Evolutionary conservation across 2,329 filamentous ascomycete species (phyloP).

Genomic region (Penicillium sp.): DNA sequence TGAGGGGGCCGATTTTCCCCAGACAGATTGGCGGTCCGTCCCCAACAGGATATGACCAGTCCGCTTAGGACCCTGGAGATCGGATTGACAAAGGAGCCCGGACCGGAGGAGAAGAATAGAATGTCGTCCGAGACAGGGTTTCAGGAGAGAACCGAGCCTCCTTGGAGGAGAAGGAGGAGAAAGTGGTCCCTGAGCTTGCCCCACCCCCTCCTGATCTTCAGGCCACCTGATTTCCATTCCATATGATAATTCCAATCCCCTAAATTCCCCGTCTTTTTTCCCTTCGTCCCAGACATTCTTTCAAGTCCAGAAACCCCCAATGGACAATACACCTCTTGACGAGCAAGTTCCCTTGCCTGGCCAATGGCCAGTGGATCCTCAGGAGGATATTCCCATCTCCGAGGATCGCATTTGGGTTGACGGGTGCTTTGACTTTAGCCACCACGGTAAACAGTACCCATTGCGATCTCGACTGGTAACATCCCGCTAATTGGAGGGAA

Average conservation of each 20-base stretch:
- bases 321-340: constrained; percentile 32
- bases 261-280: constrained; percentile 19
- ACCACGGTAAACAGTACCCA: constrained; percentile 71
- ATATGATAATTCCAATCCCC: constrained; percentile 13
- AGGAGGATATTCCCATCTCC: constrained; percentile 62
- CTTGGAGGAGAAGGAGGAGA: background rate
- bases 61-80: background rate
- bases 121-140: background rate
- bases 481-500: background rate
- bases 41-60: background rate
- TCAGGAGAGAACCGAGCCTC: constrained; percentile 1
- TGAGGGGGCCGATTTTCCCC: background rate
- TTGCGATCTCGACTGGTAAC: background rate
- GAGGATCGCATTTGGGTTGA: constrained; percentile 93
- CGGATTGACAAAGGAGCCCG: background rate
- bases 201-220: background rate
- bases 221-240: constrained; percentile 4
- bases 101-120: background rate
- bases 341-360: constrained; percentile 58
- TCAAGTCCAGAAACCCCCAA: background rate
- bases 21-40: background rate
- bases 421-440: constrained; percentile 98
- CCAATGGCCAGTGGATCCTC: constrained; percentile 69
- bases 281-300: background rate
- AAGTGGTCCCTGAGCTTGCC: constrained; percentile 7